Conservation (phyloP, 495 filamentous ascomycete species). For the Lophiotrema nucula region DNA sequence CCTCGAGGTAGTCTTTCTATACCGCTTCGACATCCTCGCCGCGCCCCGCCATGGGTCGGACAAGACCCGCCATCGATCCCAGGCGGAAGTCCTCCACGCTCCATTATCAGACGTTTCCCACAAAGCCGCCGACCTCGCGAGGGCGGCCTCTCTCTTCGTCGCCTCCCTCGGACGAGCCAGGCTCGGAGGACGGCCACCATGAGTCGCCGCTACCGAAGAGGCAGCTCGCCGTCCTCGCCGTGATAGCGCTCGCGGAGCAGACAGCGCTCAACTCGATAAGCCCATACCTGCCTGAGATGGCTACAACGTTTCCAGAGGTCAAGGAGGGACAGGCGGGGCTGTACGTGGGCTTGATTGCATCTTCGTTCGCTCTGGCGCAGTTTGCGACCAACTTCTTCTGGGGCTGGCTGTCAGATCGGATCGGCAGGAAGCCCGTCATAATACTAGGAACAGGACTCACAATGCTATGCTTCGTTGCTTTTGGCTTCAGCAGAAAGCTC, state of each 20-base stretch:
- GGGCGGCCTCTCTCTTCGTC: slow-evolving; percentile 51
- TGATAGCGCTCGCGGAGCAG: slow-evolving; percentile 90
- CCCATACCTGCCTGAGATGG: slow-evolving; percentile 95
- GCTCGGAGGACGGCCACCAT: slow-evolving; percentile 31
- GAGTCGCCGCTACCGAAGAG: slow-evolving; percentile 73
- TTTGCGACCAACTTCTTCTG: slow-evolving; percentile 89
- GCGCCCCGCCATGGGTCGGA: slow-evolving; percentile 20
- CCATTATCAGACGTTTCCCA: slow-evolving; percentile 94
- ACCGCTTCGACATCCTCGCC: not conserved
- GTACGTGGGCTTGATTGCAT: slow-evolving; percentile 87
- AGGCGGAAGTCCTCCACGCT: slow-evolving; percentile 68
- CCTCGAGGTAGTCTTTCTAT: slow-evolving; percentile 10
- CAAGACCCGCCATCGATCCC: slow-evolving; percentile 26
- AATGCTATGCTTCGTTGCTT: slow-evolving; percentile 74
- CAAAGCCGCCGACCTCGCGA: slow-evolving; percentile 77
- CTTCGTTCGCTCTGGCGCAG: slow-evolving; percentile 87
- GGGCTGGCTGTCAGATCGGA: slow-evolving; percentile 84
- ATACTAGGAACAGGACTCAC: slow-evolving; percentile 81
- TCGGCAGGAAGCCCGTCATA: slow-evolving; percentile 93
- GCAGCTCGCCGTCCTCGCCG: slow-evolving; percentile 79
- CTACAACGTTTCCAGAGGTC: slow-evolving; percentile 78
- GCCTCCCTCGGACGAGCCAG: slow-evolving; percentile 35
- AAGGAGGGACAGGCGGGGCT: slow-evolving; percentile 68
- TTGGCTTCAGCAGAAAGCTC: slow-evolving; percentile 82
- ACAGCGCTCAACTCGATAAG: slow-evolving; percentile 94